phyloP scores from a whole-genome alignment of 75 land plant species.

The Chamaecyparis obtusa region DNA sequence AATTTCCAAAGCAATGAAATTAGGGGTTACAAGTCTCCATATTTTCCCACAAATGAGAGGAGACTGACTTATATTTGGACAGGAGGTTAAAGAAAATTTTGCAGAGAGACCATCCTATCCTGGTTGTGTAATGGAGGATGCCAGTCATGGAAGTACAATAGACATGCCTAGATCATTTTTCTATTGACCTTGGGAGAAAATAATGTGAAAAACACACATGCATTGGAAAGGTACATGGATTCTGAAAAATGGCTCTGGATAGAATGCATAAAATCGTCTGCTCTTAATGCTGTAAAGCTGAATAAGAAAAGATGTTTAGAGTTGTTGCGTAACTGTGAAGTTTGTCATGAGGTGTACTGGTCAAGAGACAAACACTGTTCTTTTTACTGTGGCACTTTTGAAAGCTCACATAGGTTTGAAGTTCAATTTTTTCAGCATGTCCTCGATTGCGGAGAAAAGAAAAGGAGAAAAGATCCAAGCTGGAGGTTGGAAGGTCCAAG shows the following conservation, averaged over 20 bases:
- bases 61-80: neutral
- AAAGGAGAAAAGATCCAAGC: slow-evolving; percentile 23
- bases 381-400: slow-evolving; percentile 61
- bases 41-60: too few species aligned
- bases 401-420: slow-evolving; percentile 16
- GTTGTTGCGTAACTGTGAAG: slow-evolving; percentile 51
- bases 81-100: slow-evolving; percentile 16
- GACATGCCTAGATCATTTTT: slow-evolving; percentile 61
- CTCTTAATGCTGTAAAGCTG: slow-evolving; percentile 40
- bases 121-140: slow-evolving; percentile 21
- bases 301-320: slow-evolving; percentile 61
- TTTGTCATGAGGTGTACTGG: slow-evolving; percentile 54
- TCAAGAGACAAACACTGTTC: slow-evolving; percentile 65
- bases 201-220: slow-evolving; percentile 41
- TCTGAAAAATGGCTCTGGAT: slow-evolving; percentile 77
- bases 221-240: slow-evolving; percentile 61
- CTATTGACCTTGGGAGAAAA: slow-evolving; percentile 67
- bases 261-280: slow-evolving; percentile 47
- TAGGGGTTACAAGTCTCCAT: too few species aligned
- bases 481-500: slow-evolving; percentile 26
- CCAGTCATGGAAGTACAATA: slow-evolving; percentile 45
- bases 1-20: too few species aligned
- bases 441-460: slow-evolving; percentile 45
- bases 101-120: slow-evolving; percentile 23
- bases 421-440: slow-evolving; percentile 41